These are phyloP conservation scores for Candida dajiaensis DNA, from an alignment of 805 yeast genomes.

Conservation along the genomic window DNA sequence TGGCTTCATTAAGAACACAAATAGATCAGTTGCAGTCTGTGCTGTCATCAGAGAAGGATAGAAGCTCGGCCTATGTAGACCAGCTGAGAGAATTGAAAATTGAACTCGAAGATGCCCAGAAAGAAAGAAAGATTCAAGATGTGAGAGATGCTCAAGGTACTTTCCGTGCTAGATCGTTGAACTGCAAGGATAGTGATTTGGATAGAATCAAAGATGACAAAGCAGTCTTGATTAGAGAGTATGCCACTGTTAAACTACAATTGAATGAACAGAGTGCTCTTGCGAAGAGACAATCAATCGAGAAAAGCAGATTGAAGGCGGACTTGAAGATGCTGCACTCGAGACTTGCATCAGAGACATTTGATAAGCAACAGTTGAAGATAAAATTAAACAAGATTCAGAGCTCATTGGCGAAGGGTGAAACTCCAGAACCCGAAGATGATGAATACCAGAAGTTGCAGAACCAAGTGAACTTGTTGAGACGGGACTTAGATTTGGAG, in stretches of 20 bases:
- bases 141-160: slow-evolving; percentile 22
- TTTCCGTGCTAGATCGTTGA: slow-evolving; percentile 18
- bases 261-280: slow-evolving; percentile 47
- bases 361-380: slow-evolving; percentile 45
- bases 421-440: slow-evolving; percentile 21
- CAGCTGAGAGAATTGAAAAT: slow-evolving; percentile 21
- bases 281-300: slow-evolving; percentile 39
- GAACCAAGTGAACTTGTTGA: slow-evolving; percentile 42
- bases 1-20: slow-evolving; percentile 31
- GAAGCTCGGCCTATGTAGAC: slow-evolving; percentile 25
- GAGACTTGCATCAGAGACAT: slow-evolving; percentile 58
- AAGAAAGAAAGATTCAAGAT: slow-evolving; percentile 18
- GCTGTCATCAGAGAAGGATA: slow-evolving; percentile 25
- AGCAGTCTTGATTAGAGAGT: slow-evolving; percentile 31
- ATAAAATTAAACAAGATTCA: slow-evolving; percentile 36
- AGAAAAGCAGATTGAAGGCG: slow-evolving; percentile 41
- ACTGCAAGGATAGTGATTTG: slow-evolving; percentile 16
- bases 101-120: slow-evolving; percentile 29
- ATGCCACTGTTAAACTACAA: slow-evolving; percentile 41
- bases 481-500: slow-evolving; percentile 44
- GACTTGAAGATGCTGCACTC: slow-evolving; percentile 57
- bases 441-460: slow-evolving; percentile 26
- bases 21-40: slow-evolving; percentile 12
- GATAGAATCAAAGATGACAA: slow-evolving; percentile 22
- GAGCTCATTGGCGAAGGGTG: slow-evolving; percentile 16